phyloP scores from a whole-genome alignment of 495 filamentous ascomycete species.

The Trichocladium antarcticum region DNA sequence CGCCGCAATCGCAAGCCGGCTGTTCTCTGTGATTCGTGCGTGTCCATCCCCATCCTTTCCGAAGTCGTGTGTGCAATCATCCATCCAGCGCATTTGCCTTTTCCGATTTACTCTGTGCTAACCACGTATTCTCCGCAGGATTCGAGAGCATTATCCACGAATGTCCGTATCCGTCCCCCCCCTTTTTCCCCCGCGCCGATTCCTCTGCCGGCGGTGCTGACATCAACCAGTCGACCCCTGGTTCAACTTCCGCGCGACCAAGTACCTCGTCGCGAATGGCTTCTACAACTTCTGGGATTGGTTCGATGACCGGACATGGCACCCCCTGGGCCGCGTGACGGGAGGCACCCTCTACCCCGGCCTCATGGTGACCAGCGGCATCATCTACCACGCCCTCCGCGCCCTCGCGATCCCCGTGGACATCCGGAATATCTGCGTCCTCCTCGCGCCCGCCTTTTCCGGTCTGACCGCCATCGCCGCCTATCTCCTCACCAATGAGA shows the following conservation, averaged over 20 bases:
- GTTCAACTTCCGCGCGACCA: slow-evolving; percentile 99
- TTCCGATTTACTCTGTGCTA: slow-evolving; percentile 21
- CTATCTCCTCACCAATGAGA: slow-evolving; percentile 94
- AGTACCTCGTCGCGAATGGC: slow-evolving; percentile 90
- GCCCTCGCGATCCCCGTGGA: slow-evolving; percentile 90
- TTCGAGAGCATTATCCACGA: slow-evolving; percentile 99
- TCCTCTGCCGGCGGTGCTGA: slow-evolving; percentile 11
- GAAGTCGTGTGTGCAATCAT: no score
- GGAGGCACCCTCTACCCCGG: slow-evolving; percentile 97
- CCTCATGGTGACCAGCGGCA: slow-evolving; percentile 97
- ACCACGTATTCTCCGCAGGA: slow-evolving; percentile 42
- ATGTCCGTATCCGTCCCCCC: slow-evolving; percentile 51
- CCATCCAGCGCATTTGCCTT: background rate
- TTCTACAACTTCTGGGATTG: slow-evolving; percentile 99
- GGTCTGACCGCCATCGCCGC: slow-evolving; percentile 88
- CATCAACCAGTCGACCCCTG: slow-evolving; percentile 81
- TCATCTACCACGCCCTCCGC: slow-evolving; percentile 89
- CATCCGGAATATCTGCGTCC: slow-evolving; percentile 96
- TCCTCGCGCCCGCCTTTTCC: slow-evolving; percentile 92
- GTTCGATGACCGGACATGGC: slow-evolving; percentile 99
- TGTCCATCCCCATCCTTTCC: slow-evolving; percentile 11
- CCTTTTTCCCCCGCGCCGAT: background rate
- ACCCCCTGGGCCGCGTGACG: slow-evolving; percentile 95
- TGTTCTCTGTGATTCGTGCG: slow-evolving; percentile 97
- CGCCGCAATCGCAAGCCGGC: slow-evolving; percentile 82